A percentile compares a stretch with the other conserved stretches of the same genome.
Conservation (phyloP, 139 green algal genomes). For the Limnomonas spitsbergensis region DNA sequence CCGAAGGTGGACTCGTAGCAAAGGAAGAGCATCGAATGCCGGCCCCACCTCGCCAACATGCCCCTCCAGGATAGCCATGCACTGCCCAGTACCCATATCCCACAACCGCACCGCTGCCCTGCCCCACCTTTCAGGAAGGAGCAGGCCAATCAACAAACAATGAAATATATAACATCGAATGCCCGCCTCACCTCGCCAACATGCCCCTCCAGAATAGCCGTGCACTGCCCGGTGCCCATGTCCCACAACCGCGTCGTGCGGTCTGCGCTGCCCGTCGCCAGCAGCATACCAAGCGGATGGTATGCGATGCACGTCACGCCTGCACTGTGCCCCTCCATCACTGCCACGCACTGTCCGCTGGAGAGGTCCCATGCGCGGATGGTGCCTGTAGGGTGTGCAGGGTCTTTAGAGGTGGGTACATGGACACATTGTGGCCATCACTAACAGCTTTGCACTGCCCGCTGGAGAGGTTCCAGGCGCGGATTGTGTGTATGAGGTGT, state of each 20-base stretch:
- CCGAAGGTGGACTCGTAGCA: no score
- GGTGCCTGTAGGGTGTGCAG: neutral
- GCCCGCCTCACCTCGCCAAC: neutral
- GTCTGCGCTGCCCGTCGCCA: conserved; percentile 7
- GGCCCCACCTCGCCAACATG: neutral
- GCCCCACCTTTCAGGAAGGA: no score
- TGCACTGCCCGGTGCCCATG: conserved; percentile 13
- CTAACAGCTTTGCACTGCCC: conserved; percentile 8
- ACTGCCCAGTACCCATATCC: conserved; percentile 16
- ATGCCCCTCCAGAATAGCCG: neutral
- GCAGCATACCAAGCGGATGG: neutral
- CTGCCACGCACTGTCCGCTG: conserved; percentile 16
- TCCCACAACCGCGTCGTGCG: conserved; percentile 7
- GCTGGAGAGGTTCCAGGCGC: conserved; percentile 19
- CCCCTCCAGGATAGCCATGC: neutral
- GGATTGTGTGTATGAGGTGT: no score
- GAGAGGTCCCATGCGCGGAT: conserved; percentile 13
- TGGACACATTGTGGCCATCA: no score
- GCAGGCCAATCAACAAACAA: no score
- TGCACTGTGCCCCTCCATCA: conserved; percentile 5
- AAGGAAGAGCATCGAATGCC: no score
- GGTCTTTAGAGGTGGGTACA: neutral
- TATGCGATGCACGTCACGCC: conserved; percentile 3
- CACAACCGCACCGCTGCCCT: no score
- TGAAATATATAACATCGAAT: no score